These are phyloP conservation scores for Dactylella cylindrospora DNA, from an alignment of 2,329 filamentous ascomycete genomes.

Conservation along the genomic window DNA sequence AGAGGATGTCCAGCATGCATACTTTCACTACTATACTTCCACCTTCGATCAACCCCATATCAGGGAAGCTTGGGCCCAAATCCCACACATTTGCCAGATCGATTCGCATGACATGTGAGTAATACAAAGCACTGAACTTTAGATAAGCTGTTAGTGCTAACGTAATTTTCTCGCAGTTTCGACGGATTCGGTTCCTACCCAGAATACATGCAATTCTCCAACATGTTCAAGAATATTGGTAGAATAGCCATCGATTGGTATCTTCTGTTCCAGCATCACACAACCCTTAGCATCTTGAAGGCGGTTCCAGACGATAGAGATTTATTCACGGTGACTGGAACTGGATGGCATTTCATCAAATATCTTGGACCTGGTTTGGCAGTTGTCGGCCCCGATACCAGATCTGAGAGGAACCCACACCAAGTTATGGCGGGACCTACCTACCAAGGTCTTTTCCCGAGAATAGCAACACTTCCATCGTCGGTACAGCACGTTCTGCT, in stretches of 20 bases:
- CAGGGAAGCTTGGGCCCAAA: conserved; percentile 93
- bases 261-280: conserved; percentile 96
- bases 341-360: conserved; percentile 98
- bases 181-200: conserved; percentile 97
- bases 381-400: conserved; percentile 84
- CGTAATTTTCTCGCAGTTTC: conserved; percentile 65
- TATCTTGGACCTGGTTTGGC: conserved; percentile 89
- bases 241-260: conserved; percentile 97
- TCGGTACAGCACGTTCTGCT: conserved; percentile 96
- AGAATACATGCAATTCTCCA: conserved; percentile 95
- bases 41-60: conserved; percentile 97
- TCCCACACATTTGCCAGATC: conserved; percentile 87
- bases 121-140: too few species aligned
- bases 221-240: conserved; percentile 98
- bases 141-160: too few species aligned
- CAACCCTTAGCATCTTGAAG: conserved; percentile 86
- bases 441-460: conserved; percentile 96
- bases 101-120: conserved; percentile 98
- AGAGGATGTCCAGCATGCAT: conserved; percentile 91
- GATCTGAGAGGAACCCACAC: conserved; percentile 84
- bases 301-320: conserved; percentile 86
- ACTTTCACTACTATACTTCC: conserved; percentile 98
- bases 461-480: conserved; percentile 83
- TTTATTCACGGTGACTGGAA: conserved; percentile 94
- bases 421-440: conserved; percentile 95